Evolutionary conservation across 2,329 filamentous ascomycete genomes (phyloP), one percentile per base, ranked within the genome.

Genomic region (Neonectria punicea): DNA sequence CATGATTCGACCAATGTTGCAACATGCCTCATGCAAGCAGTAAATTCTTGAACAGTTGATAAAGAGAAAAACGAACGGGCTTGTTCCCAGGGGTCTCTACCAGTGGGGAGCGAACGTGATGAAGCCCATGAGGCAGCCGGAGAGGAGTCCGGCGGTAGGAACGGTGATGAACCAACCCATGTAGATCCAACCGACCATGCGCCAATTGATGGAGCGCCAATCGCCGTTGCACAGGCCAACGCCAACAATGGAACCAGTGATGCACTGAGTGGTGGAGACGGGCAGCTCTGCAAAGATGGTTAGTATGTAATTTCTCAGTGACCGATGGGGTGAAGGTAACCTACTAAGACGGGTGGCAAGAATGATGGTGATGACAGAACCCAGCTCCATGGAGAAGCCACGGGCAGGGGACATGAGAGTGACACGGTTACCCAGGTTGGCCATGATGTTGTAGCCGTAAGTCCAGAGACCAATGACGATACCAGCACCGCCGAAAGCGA

Each of bases 191-290:
- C 79, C 83, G 5, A 89, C 84, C 82, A 88, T 87, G 65, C 86
- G 83, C 85, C 86, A 90, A 80, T 90, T 90, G 72, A 90, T 86
- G 30, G 86, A 84, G 53, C 83, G 82, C 81, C 83, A 84, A 50
- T 83, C 84, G 28, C 87, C 87, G 51, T 86, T 87, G 78, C 86
- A 89, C 18, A 90, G 83, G 63, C 87, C 88, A 54, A 90, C 87
- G 65, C 87, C 87, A 50, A 90, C 87, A 20, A 87, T 89, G 46
- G 87, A 85, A 51, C 87, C 87, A 46, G 84, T 87, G 71, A 89
- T 89, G 75, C 88, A 90, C 79, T 90, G 88, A 0, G 88, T 89
- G 1, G 89, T 91, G 2, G 87, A 90, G 34, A 91, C 83, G 2
- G 89, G 89, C 2, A 91, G 84, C 58, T 85, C 81, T 81, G 71